These are phyloP conservation scores for Setaria italica DNA, from an alignment of 202 grass and related monocot species.

Conservation along the genomic window DNA sequence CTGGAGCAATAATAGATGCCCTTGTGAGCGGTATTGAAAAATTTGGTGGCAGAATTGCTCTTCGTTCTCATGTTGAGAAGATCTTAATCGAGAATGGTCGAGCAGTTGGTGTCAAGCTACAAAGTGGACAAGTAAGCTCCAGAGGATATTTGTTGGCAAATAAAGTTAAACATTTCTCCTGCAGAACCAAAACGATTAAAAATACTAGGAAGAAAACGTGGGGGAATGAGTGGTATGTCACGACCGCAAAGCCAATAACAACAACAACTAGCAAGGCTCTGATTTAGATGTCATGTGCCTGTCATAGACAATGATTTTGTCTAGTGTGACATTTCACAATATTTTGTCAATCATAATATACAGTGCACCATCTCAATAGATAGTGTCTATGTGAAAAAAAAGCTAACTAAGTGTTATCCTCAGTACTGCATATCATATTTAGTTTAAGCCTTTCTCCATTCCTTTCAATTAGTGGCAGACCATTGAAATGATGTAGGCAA, in stretches of 20 bases:
- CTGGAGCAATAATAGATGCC: slow-evolving; percentile 83
- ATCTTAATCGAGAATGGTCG: slow-evolving; percentile 88
- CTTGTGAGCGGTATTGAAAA: slow-evolving; percentile 88
- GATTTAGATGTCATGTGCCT: slow-evolving; percentile 32
- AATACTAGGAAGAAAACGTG: not conserved
- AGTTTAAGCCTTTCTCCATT: slow-evolving; percentile 37
- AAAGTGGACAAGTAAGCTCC: slow-evolving; percentile 72
- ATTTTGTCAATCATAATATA: slow-evolving; percentile 17
- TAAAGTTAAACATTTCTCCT: slow-evolving; percentile 14
- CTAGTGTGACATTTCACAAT: not conserved
- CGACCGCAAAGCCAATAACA: slow-evolving; percentile 22
- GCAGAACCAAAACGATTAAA: not conserved
- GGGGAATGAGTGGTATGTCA: slow-evolving; percentile 9
- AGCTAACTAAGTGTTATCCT: slow-evolving; percentile 22
- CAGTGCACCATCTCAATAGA: slow-evolving; percentile 12
- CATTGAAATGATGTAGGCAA: slow-evolving; percentile 48
- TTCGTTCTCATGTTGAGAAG: slow-evolving; percentile 84
- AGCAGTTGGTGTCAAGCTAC: slow-evolving; percentile 90
- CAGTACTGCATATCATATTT: slow-evolving; percentile 31
- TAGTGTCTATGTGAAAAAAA: slow-evolving; percentile 6
- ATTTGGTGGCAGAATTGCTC: slow-evolving; percentile 83
- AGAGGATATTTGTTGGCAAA: slow-evolving; percentile 33
- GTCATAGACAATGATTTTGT: slow-evolving; percentile 32
- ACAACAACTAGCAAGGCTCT: not conserved
- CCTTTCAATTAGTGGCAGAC: slow-evolving; percentile 56